These are phyloP conservation scores for Trichophyton simii DNA, from an alignment of 2,329 filamentous ascomycete species.

Conservation along the genomic window DNA sequence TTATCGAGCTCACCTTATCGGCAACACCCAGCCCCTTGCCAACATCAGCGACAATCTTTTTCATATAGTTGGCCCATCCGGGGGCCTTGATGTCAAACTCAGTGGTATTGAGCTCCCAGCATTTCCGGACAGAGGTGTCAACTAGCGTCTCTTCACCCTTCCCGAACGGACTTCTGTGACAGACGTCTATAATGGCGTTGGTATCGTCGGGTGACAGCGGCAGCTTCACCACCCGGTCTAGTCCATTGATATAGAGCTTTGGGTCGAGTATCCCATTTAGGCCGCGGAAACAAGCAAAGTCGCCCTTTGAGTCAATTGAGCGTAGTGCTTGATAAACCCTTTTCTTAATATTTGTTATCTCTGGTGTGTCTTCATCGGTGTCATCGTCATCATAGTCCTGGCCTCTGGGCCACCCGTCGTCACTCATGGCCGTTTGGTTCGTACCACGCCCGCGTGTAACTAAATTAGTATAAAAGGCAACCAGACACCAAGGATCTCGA, in stretches of 20 bases:
- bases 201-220: constrained; percentile 14
- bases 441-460: no score
- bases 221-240: constrained; percentile 12
- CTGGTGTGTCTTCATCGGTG: not conserved
- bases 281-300: constrained; percentile 1
- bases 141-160: constrained; percentile 30
- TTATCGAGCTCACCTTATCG: constrained; percentile 12
- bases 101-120: constrained; percentile 31
- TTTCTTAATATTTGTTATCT: not conserved
- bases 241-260: constrained; percentile 11
- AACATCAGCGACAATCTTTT: constrained; percentile 6
- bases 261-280: constrained; percentile 8
- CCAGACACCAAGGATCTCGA: no score
- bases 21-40: constrained; percentile 2
- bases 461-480: no score
- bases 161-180: constrained; percentile 22
- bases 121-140: constrained; percentile 31
- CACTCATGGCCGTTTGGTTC: not conserved
- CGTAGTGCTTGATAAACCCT: not conserved
- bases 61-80: constrained; percentile 21
- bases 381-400: not conserved
- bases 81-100: constrained; percentile 30
- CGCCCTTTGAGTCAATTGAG: not conserved
- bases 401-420: not conserved
- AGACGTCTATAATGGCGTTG: constrained; percentile 12